A percentile compares a stretch with the other conserved stretches of the same genome.
Evolutionary conservation across 2,329 filamentous ascomycete species (phyloP).

Genomic region (Neonectria neomacrospora): DNA sequence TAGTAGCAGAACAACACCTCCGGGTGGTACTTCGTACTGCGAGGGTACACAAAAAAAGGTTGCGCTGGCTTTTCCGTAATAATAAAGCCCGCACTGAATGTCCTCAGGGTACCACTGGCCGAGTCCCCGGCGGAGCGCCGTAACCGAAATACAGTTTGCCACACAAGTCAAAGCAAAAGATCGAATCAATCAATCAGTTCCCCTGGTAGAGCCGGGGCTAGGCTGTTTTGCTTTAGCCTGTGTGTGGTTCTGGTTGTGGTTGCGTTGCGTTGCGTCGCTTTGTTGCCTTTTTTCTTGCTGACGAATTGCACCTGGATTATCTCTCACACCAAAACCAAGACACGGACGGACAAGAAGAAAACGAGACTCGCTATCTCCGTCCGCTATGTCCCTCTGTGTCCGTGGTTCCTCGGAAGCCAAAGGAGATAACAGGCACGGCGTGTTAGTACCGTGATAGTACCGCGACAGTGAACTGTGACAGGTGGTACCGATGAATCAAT

Average conservation of each 20-base stretch:
- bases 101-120: constrained; percentile 40
- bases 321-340: constrained; percentile 1
- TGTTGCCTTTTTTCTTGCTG: constrained; percentile 4
- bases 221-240: neutral
- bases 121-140: constrained; percentile 39
- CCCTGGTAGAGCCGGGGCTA: constrained; percentile 12
- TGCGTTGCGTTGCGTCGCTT: neutral
- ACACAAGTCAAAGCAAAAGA: neutral
- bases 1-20: too few relatives aligned
- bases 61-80: neutral
- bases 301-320: neutral
- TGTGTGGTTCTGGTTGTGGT: neutral
- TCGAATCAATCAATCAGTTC: constrained; percentile 16
- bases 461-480: constrained; percentile 3
- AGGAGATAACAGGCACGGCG: neutral
- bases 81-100: constrained; percentile 38
- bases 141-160: constrained; percentile 32
- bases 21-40: too few relatives aligned
- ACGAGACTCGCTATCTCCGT: neutral
- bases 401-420: constrained; percentile 23
- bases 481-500: constrained; percentile 16
- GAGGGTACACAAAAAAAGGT: neutral
- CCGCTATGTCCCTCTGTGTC: constrained; percentile 14
- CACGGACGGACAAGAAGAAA: neutral
- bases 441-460: constrained; percentile 3